Percentiles rank a stretch among this genome's conserved stretches.
These are phyloP conservation scores for Rosa rugosa DNA, from an alignment of 306 rosid genomes.

Conservation along the genomic window DNA sequence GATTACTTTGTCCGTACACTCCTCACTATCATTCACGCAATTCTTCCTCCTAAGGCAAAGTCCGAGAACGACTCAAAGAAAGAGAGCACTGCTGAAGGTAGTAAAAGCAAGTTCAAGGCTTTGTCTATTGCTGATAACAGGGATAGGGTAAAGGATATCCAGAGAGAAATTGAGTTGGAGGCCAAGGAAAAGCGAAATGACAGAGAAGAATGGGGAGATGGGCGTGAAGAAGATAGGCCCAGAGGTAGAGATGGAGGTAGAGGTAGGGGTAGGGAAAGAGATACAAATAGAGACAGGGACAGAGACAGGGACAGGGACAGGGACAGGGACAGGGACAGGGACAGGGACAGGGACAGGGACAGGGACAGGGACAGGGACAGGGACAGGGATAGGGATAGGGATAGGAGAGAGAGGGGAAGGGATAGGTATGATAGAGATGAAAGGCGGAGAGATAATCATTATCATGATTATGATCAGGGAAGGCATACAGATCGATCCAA, in stretches of 20 bases:
- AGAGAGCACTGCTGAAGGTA: conserved; percentile 42
- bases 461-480: conserved; percentile 32
- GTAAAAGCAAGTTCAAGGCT: conserved; percentile 50
- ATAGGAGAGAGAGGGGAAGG: conserved; percentile 26
- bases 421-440: conserved; percentile 32
- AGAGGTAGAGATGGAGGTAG: conserved; percentile 39
- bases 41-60: conserved; percentile 67
- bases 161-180: conserved; percentile 66
- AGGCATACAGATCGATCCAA: conserved; percentile 38
- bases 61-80: conserved; percentile 38
- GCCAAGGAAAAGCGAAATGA: conserved; percentile 27
- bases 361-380: neutral
- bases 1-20: conserved; percentile 79
- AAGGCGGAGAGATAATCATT: conserved; percentile 28
- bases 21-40: conserved; percentile 69
- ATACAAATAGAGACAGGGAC: neutral
- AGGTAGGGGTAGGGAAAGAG: conserved; percentile 23
- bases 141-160: conserved; percentile 61
- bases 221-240: conserved; percentile 22
- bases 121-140: conserved; percentile 57
- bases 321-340: conserved; percentile 12
- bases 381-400: neutral
- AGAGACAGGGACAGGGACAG: neutral
- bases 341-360: too few species aligned
- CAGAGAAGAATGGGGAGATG: conserved; percentile 26